Percentiles rank a stretch among this genome's conserved stretches.
Evolutionary conservation across 805 yeast species (phyloP).

Genomic region (Ogataea chonburiensis): DNA sequence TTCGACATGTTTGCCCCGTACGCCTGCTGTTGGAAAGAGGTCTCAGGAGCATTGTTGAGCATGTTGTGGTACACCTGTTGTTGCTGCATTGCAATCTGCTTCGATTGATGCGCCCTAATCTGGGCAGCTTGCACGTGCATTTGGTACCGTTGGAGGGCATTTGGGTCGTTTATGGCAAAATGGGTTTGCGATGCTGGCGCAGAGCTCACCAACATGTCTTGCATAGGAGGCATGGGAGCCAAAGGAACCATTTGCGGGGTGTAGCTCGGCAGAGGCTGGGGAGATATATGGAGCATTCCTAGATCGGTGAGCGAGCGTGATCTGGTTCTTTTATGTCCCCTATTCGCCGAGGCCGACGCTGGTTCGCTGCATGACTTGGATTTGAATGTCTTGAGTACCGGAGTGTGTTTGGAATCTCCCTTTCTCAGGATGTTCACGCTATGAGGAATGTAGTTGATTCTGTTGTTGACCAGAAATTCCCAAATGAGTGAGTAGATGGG

Average conservation of each 20-base stretch:
- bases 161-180: constrained; percentile 17
- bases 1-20: constrained; percentile 5
- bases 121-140: constrained; percentile 24
- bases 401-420: neutral
- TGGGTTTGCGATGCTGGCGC: constrained; percentile 27
- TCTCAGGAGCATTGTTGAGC: constrained; percentile 1
- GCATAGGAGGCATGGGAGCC: constrained; percentile 1
- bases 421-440: constrained; percentile 22
- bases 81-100: constrained; percentile 21
- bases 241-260: constrained; percentile 4
- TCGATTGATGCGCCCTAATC: constrained; percentile 21
- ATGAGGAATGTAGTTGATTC: constrained; percentile 26
- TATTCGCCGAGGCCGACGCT: constrained; percentile 1
- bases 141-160: constrained; percentile 17
- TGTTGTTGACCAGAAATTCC: constrained; percentile 29
- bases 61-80: constrained; percentile 7
- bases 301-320: constrained; percentile 36
- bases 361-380: constrained; percentile 9
- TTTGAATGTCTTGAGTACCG: constrained; percentile 1
- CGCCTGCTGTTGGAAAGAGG: constrained; percentile 2
- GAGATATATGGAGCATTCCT: constrained; percentile 19
- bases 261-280: constrained; percentile 5
- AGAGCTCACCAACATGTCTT: constrained; percentile 14
- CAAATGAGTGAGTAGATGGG: constrained; percentile 34
- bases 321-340: constrained; percentile 37